These are phyloP conservation scores for Aspergillus jensenii DNA, from an alignment of 2,329 filamentous ascomycete genomes.

Conservation along the genomic window DNA sequence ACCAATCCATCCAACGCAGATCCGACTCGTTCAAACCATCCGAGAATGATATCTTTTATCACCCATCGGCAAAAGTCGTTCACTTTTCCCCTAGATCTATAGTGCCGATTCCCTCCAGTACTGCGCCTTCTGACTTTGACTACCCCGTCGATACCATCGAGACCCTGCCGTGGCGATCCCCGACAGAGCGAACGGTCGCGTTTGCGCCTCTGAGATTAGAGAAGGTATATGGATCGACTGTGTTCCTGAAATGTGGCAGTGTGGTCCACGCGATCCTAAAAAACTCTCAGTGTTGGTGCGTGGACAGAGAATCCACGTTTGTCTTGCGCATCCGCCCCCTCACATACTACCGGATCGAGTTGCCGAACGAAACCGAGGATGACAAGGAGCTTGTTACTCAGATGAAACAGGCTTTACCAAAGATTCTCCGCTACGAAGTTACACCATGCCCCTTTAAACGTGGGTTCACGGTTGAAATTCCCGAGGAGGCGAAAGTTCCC, in stretches of 20 bases:
- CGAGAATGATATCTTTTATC: slow-evolving; percentile 62
- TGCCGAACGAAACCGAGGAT: slow-evolving; percentile 65
- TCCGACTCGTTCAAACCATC: slow-evolving; percentile 28
- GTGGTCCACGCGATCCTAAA: slow-evolving; percentile 84
- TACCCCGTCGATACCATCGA: slow-evolving; percentile 56
- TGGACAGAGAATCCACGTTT: slow-evolving; percentile 80
- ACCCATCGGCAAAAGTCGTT: slow-evolving; percentile 70
- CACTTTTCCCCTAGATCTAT: slow-evolving; percentile 55
- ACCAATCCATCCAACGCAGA: slow-evolving; percentile 27
- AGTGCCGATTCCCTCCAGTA: slow-evolving; percentile 44
- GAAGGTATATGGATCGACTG: slow-evolving; percentile 78
- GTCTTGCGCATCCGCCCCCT: slow-evolving; percentile 82
- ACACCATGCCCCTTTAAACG: slow-evolving; percentile 83
- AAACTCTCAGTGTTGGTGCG: slow-evolving; percentile 90
- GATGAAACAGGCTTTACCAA: slow-evolving; percentile 68
- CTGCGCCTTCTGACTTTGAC: slow-evolving; percentile 43
- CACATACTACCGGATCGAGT: slow-evolving; percentile 86
- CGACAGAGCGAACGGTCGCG: slow-evolving; percentile 78
- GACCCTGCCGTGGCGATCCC: slow-evolving; percentile 70
- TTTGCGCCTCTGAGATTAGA: slow-evolving; percentile 82
- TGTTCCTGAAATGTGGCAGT: slow-evolving; percentile 81
- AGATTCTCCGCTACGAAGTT: slow-evolving; percentile 80
- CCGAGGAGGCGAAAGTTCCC: slow-evolving; percentile 65
- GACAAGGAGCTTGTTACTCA: slow-evolving; percentile 64
- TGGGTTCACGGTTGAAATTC: slow-evolving; percentile 71